Conservation (phyloP, 192 early-diverging fungal species). For the Backusella tuberculispora region DNA sequence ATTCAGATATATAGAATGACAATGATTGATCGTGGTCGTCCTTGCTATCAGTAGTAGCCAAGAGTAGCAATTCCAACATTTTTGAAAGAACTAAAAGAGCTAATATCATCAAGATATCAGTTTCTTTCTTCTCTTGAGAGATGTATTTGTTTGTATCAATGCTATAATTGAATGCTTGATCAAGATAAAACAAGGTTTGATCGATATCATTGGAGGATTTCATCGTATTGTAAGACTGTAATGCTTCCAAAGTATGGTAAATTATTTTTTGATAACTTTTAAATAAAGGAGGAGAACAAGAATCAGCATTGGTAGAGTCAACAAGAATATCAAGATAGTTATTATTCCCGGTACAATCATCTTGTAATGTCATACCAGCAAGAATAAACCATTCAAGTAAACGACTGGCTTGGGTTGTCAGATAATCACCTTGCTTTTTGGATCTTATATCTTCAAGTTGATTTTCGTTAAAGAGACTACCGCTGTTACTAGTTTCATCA, state of each 20-base stretch:
- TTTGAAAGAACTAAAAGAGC: neutral
- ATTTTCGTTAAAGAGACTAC: too few species aligned
- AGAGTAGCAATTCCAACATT: neutral
- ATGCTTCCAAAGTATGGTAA: neutral
- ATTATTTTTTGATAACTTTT: neutral
- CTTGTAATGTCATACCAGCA: neutral
- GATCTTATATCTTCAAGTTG: neutral
- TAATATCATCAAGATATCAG: neutral
- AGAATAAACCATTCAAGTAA: neutral
- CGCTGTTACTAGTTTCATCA: neutral
- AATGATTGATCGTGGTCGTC: neutral
- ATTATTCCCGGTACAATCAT: neutral
- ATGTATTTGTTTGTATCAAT: neutral
- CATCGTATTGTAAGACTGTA: neutral
- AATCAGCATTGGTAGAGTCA: neutral
- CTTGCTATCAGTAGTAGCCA: neutral
- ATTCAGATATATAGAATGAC: neutral
- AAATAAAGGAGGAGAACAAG: too few species aligned
- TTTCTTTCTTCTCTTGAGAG: neutral
- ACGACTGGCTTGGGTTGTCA: neutral
- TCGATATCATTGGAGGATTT: neutral
- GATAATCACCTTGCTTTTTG: neutral
- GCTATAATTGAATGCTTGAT: neutral
- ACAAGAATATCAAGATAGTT: neutral
- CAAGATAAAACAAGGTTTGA: neutral